Percentiles rank a stretch among this genome's conserved stretches.
These are phyloP conservation scores for Venturia effusa DNA, from an alignment of 2,329 filamentous ascomycete genomes.

Conservation along the genomic window DNA sequence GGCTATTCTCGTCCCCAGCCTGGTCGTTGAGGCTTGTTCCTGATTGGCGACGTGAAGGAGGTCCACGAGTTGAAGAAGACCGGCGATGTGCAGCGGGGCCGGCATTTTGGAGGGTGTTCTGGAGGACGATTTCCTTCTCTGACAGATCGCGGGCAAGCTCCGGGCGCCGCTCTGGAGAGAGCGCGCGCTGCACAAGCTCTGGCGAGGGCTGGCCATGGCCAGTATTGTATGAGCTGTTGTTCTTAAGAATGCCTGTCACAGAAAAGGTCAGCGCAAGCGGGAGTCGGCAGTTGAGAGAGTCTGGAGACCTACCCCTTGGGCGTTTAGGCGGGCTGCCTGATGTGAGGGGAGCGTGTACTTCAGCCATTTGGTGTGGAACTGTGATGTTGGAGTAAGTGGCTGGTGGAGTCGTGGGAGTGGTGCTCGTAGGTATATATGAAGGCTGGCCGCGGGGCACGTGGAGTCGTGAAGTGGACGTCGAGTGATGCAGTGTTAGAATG, in stretches of 20 bases:
- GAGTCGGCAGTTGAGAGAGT: background rate
- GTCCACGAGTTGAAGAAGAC: constrained; percentile 63
- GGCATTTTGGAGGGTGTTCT: constrained; percentile 91
- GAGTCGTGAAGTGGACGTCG: background rate
- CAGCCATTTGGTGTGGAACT: constrained; percentile 1
- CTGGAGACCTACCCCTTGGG: constrained; percentile 6
- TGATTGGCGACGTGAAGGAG: constrained; percentile 64
- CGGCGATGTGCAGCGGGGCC: constrained; percentile 68
- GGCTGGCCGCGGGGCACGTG: background rate
- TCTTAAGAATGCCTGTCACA: constrained; percentile 78
- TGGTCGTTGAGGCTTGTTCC: constrained; percentile 34
- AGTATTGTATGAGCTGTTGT: constrained; percentile 54
- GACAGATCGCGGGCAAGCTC: constrained; percentile 40
- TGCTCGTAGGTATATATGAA: background rate
- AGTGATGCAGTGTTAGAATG: background rate
- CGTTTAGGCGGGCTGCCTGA: constrained; percentile 10
- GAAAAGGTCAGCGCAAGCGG: constrained; percentile 2
- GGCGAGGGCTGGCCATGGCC: constrained; percentile 26
- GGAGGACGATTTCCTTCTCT: constrained; percentile 81
- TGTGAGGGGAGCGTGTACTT: constrained; percentile 4
- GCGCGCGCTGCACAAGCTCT: constrained; percentile 2
- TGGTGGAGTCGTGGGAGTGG: background rate
- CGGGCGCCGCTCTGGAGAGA: constrained; percentile 25
- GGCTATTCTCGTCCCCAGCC: constrained; percentile 48
- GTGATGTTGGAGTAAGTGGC: background rate